Evolutionary conservation across 2,329 filamentous ascomycete genomes (phyloP).

Genomic region (Neophaeococcomyces aloes): DNA sequence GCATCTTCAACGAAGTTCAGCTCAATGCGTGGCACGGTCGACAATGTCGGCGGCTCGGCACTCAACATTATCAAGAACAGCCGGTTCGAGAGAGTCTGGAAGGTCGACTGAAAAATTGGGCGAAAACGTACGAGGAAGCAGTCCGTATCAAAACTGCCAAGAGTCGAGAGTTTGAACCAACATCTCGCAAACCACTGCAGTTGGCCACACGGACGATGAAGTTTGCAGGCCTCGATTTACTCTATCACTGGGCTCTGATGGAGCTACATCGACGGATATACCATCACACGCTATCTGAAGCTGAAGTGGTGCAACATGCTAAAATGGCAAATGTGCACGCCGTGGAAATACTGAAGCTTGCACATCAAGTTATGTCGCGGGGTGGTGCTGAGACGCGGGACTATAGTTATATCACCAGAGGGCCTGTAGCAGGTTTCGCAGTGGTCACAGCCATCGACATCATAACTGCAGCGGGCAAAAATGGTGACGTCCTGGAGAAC

Average conservation of each 20-base stretch:
- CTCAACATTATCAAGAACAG: not conserved
- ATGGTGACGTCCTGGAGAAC: conserved; percentile 39
- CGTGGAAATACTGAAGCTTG: conserved; percentile 11
- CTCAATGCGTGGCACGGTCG: not conserved
- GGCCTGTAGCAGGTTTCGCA: conserved; percentile 53
- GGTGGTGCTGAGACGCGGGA: conserved; percentile 8
- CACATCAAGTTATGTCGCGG: conserved; percentile 14
- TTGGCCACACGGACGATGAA: not conserved
- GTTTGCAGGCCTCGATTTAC: conserved; percentile 11
- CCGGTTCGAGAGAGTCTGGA: not conserved
- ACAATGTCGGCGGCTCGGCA: not conserved
- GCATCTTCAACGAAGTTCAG: conserved; percentile 16
- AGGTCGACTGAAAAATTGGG: not conserved
- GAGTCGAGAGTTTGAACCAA: not conserved
- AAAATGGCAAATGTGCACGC: conserved; percentile 14
- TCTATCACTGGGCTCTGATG: conserved; percentile 18
- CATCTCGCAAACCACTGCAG: not conserved
- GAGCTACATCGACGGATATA: conserved; percentile 16
- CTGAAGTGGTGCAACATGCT: conserved; percentile 8
- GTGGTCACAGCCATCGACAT: conserved; percentile 57
- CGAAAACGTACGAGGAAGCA: not conserved
- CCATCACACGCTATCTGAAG: conserved; percentile 8
- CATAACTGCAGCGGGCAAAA: conserved; percentile 48
- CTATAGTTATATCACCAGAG: conserved; percentile 33
- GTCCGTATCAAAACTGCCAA: not conserved